Evolutionary conservation across 1,284 basidiomycete species (phyloP), one percentile per base, ranked within the genome.

Genomic region (Cryptococcus depauperatus): DNA sequence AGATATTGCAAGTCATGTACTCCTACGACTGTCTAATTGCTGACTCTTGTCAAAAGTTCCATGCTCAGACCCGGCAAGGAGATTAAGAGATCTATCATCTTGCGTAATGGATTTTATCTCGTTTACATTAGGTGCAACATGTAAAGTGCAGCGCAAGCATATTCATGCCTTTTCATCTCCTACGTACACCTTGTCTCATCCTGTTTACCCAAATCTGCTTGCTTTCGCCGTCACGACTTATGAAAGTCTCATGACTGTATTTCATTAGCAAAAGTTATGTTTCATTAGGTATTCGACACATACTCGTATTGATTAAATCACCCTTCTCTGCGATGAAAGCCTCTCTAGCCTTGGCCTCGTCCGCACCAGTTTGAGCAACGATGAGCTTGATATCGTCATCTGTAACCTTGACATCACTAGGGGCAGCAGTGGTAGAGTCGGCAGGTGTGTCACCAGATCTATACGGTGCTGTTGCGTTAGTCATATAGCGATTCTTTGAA

Each of bases 351-450:
- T 90, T 91, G 47, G 85, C 85, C 55, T 88, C 80, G 44, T 86
- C 81, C 73, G 86, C 91, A 64, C 65, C 68, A 26, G 70, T 73
- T 76, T 93, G 90, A 49, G 80, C 77, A 76, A 96, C 89, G 46
- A 98, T 88, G 48, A 95, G 80, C 59, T 96, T 88, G 56, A 95
- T 89, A 69, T 98, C 93, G 73, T 95, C 92, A 46, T 86, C 78
- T 57, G 95, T 89, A 47, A 96, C 68, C 59, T 75, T 75, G 37
- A 60, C 79, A 47, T 83, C 85, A 30, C 81, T 82, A 72, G 86
- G 85, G 56, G 85, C 84, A 25, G 84, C 74, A 38, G 79, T 76
- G 11, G 79, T 83, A 27, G 48, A 50, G 21, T 50, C 51, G 40
- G 54, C 57, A 14, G 78, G 74, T 19, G 79, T 80, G 70, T 88